A percentile compares a stretch with the other conserved stretches of the same genome.
Evolutionary conservation across 805 yeast genomes (phyloP).

Genomic region (Myxozyma lipomycoides): DNA sequence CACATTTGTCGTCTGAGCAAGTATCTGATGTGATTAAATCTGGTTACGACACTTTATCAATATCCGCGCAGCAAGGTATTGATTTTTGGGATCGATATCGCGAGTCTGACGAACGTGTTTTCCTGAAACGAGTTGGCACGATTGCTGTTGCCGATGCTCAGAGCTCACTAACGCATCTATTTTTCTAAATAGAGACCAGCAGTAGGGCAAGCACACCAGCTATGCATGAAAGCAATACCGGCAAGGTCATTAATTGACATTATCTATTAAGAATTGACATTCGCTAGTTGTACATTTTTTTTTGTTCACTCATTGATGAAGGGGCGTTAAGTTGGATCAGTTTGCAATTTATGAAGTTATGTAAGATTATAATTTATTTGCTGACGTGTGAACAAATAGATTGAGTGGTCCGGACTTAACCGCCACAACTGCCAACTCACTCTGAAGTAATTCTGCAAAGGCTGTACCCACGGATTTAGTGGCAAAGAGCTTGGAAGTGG

Average conservation of each 20-base stretch:
- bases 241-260: not conserved
- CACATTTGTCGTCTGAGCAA: conserved; percentile 31
- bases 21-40: conserved; percentile 32
- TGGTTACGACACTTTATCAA: conserved; percentile 33
- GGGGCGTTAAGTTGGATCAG: not conserved
- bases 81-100: conserved; percentile 27
- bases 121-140: conserved; percentile 16
- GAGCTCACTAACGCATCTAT: not conserved
- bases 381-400: too few species aligned
- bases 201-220: not conserved
- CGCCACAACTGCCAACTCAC: too few species aligned
- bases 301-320: not conserved
- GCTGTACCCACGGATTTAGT: too few species aligned
- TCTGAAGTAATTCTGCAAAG: too few species aligned
- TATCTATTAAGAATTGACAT: too few species aligned
- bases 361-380: too few species aligned
- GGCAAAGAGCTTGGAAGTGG: too few species aligned
- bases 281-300: not conserved
- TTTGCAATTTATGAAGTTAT: too few species aligned
- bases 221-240: not conserved
- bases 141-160: conserved; percentile 17
- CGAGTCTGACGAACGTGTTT: conserved; percentile 26
- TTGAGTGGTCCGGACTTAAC: too few species aligned
- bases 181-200: not conserved
- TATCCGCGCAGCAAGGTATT: conserved; percentile 27